These are phyloP conservation scores for Rehmannia glutinosa DNA, from an alignment of 257 asterid species.

Conservation along the genomic window DNA sequence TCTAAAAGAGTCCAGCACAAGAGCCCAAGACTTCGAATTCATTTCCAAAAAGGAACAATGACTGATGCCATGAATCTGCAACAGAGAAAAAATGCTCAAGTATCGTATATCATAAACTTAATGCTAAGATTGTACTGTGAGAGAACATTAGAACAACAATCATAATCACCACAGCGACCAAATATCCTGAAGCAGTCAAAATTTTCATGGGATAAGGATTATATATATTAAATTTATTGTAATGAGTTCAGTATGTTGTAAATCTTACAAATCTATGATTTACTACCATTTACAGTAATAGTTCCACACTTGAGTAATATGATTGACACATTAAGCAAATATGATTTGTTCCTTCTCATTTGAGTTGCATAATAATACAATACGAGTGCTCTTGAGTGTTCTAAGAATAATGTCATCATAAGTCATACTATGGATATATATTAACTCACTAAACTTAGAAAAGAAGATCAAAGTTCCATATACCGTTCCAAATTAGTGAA, in stretches of 20 bases:
- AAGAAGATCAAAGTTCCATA: background rate
- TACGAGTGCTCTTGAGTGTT: background rate
- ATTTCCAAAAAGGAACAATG: conserved; percentile 41
- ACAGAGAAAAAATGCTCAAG: conserved; percentile 17
- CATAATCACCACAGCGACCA: background rate
- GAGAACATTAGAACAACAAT: background rate
- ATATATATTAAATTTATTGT: background rate
- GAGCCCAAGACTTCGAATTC: conserved; percentile 54
- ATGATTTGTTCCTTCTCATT: background rate
- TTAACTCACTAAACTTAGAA: background rate
- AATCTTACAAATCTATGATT: background rate
- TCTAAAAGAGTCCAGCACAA: conserved; percentile 45
- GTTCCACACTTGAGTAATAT: background rate
- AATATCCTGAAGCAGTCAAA: background rate
- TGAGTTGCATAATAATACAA: background rate
- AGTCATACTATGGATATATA: background rate
- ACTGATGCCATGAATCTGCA: conserved; percentile 57
- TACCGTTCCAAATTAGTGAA: background rate
- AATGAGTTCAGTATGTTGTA: background rate
- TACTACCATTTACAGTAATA: background rate
- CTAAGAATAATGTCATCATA: background rate
- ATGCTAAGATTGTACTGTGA: background rate
- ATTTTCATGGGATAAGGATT: background rate
- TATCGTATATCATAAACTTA: conserved; percentile 1
- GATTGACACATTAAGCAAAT: background rate